Base-by-base conservation (phyloP, 2,329 filamentous ascomycete genomes). In the Lanzia echinophila region DNA sequence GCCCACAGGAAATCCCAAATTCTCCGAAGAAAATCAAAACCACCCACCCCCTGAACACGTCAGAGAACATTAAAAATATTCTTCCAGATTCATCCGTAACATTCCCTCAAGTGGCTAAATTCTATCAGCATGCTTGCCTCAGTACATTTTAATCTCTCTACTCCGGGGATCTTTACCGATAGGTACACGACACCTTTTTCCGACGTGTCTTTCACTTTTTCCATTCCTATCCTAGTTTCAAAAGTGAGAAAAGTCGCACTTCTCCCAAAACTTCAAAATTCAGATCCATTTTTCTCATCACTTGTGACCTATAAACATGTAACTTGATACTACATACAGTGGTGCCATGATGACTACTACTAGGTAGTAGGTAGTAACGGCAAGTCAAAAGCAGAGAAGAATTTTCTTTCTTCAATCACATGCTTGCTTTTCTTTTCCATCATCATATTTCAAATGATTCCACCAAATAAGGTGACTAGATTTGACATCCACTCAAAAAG, bases 121-220 rank as follows among this genome's bases (percentile, higher is more conserved):
- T 3, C 38, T 41, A 12, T 32, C 22, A 15, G 19, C 7, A 13
- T 44, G 41, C 22, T 15, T 44, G 19, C 39, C 19, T 42, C 17
- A 44, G 41, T 44, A 28, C 19, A 12, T 15, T 4, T 28, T 28
- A 28, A 28, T 4, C 10, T 2, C 7, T 13, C 10, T 22, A 15
- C 20, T 22, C 13, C 38, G 10, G 31, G 42, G n/a, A 51, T 32
- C 28, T 31, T 33, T 32, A 19, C 50, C 50, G 50, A 47, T 41
- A 42, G 43, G 43, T 47, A 53, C 50, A 53, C 43, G 44, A 34
- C 34, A 28, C 31, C 19, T 19, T 32, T n/a, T 13, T 32, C 50
- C 22, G 41, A 53, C 50, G 50, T 53, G 50, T 53, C 36, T 41
- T 41, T 11, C 12, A 12, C 10, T 41, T 10, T n/a, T 38, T 15